Base-by-base conservation (phyloP, 2,329 filamentous ascomycete genomes). In the Lachnellula arida region DNA sequence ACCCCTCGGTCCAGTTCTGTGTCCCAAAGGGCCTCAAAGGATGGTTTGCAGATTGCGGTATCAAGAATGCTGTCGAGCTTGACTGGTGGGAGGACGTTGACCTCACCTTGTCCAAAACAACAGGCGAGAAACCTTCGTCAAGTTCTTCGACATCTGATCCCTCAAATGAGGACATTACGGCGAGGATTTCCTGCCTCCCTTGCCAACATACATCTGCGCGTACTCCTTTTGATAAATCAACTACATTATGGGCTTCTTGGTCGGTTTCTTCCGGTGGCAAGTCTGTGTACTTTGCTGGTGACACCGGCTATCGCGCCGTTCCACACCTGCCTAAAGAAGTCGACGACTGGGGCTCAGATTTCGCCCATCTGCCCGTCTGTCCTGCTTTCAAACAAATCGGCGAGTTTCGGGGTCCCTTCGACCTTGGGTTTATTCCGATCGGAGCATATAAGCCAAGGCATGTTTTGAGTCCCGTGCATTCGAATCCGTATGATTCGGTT, bases 41-140 rank as follows among this genome's bases (percentile, higher is more conserved):
- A 49, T 97, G 91, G 92, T 96, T 97, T 71, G 75, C 77, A 49
- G 73, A 77, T 5, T 78, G 77, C 23, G 89, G 89, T 1, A 81
- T 96, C 53, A 61, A 80, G 1, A 88, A 89, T 55, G 86, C 92
- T 51, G 94, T 89, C 0, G 92, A 97, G 74, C 72, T 96, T 65
- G 92, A 97, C 73, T 97, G 92, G 92, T 97, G 92, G 92, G 87
- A 96, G 65, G 86, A 89, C 59, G 80, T 83, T 15, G 85, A 92
- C 48, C 72, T 96, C 19, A 82, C 76, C 0, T 73, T 96, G 32
- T 76, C 79, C 22, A 68, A 72, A 14, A 58, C 63, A 9, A 62
- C 64, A 56, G 68, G 53, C 65, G 61, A 61, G 64, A 71, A 65
- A 57, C 61, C 34, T 25, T 59, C 47, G 47, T 65, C 52, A 42